Evolutionary conservation across 345 rosid genomes (phyloP).

Genomic region (Mallotus nudiflorus): DNA sequence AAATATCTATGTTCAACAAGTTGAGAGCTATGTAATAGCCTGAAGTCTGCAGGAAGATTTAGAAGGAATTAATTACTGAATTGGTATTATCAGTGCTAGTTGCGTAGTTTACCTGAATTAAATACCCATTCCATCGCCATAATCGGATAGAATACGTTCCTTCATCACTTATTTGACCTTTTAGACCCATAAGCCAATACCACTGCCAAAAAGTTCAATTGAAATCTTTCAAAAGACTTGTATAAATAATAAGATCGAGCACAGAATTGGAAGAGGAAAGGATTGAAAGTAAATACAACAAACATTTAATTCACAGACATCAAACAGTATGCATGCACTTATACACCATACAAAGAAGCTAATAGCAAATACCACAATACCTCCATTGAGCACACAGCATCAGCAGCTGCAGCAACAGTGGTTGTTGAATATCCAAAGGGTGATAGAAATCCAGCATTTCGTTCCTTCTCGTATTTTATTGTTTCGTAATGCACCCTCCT

Average conservation of each 20-base stretch:
- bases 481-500: slow-evolving; percentile 78
- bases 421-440: slow-evolving; percentile 83
- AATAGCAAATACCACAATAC: slow-evolving; percentile 35
- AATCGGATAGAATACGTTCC: slow-evolving; percentile 41
- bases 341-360: not conserved
- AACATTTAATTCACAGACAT: not conserved
- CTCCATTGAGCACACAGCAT: slow-evolving; percentile 82
- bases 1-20: slow-evolving; percentile 9
- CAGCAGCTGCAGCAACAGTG: slow-evolving; percentile 66
- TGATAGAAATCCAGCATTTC: slow-evolving; percentile 83
- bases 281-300: not conserved
- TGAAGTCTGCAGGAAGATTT: not conserved
- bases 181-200: slow-evolving; percentile 71
- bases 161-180: slow-evolving; percentile 36
- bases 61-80: slow-evolving; percentile 9
- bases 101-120: slow-evolving; percentile 73
- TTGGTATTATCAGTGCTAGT: slow-evolving; percentile 3
- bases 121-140: slow-evolving; percentile 86
- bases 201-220: slow-evolving; percentile 53
- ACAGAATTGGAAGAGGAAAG: not conserved
- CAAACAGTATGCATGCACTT: not conserved
- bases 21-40: not conserved
- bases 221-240: slow-evolving; percentile 17
- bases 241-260: not conserved
- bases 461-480: slow-evolving; percentile 74